Conservation (phyloP, 805 yeast genomes). For the Tetrapisispora namnaoensis region DNA sequence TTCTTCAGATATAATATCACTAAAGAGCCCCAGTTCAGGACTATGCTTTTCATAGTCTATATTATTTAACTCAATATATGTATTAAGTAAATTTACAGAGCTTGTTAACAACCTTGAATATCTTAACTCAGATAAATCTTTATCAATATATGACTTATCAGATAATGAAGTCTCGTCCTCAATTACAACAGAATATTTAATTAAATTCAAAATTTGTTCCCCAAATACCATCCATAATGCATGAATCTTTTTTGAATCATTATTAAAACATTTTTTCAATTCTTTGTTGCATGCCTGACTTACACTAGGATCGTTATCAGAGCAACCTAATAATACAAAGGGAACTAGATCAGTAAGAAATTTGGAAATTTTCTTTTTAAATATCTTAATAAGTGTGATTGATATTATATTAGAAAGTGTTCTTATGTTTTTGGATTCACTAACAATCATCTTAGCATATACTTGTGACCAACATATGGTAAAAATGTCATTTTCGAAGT, state of each 20-base stretch:
- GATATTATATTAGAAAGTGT: slow-evolving; percentile 55
- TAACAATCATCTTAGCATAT: slow-evolving; percentile 70
- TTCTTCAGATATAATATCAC: slow-evolving; percentile 34
- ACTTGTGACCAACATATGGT: slow-evolving; percentile 67
- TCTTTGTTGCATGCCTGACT: slow-evolving; percentile 39
- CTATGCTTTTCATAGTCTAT: slow-evolving; percentile 8
- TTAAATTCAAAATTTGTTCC: slow-evolving; percentile 45
- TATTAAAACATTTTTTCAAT: slow-evolving; percentile 46
- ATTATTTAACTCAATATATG: slow-evolving; percentile 15
- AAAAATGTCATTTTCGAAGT: slow-evolving; percentile 39
- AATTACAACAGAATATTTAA: slow-evolving; percentile 39
- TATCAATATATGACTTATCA: slow-evolving; percentile 60
- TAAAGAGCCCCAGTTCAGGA: slow-evolving; percentile 11
- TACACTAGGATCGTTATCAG: slow-evolving; percentile 60
- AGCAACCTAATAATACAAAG: slow-evolving; percentile 59
- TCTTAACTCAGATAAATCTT: slow-evolving; percentile 57
- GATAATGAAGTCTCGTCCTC: slow-evolving; percentile 60
- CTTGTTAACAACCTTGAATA: slow-evolving; percentile 48
- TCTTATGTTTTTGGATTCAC: slow-evolving; percentile 59
- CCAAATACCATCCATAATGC: slow-evolving; percentile 54
- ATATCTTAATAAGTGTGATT: slow-evolving; percentile 37
- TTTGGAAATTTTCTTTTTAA: slow-evolving; percentile 51
- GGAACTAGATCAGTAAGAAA: slow-evolving; percentile 67
- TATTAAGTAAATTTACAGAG: slow-evolving; percentile 39
- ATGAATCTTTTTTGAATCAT: slow-evolving; percentile 42